Evolutionary conservation across 1,284 basidiomycete genomes (phyloP).

Genomic region (Microbotryomycetes sp.): DNA sequence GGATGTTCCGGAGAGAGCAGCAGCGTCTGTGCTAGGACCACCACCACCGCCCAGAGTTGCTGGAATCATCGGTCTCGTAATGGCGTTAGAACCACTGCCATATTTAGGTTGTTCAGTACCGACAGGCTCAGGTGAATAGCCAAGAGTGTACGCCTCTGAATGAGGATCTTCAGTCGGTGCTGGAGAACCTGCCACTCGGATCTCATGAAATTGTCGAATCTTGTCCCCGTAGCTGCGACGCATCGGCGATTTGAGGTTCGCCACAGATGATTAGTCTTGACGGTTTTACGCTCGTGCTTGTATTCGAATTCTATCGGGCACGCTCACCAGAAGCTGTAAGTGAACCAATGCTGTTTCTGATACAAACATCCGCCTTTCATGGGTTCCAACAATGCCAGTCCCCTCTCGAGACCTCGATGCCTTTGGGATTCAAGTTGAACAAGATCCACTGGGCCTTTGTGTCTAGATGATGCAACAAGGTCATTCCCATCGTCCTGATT

Average conservation of each 20-base stretch:
- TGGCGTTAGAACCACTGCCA: conserved; percentile 11
- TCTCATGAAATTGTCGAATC: conserved; percentile 40
- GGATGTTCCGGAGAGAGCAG: neutral
- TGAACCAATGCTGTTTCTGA: conserved; percentile 67
- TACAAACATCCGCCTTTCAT: conserved; percentile 47
- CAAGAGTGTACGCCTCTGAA: conserved; percentile 37
- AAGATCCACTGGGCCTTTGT: too few species aligned
- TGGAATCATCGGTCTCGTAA: conserved; percentile 15
- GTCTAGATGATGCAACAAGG: too few species aligned
- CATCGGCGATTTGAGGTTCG: conserved; percentile 4
- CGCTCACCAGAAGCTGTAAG: conserved; percentile 90
- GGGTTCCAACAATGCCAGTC: conserved; percentile 42
- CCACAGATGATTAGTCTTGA: conserved; percentile 36
- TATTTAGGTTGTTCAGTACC: conserved; percentile 16
- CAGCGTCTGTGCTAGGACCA: neutral
- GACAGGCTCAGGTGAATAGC: conserved; percentile 26
- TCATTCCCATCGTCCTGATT: too few species aligned
- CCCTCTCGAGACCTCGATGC: conserved; percentile 28
- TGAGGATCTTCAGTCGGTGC: conserved; percentile 36
- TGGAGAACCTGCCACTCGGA: conserved; percentile 25
- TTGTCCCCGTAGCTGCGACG: conserved; percentile 33
- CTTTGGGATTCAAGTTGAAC: conserved; percentile 19
- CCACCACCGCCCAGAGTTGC: conserved; percentile 15
- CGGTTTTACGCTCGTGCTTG: neutral
- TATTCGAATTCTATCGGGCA: conserved; percentile 32